Conservation (phyloP, 345 rosid species). For the Rhizophora mangle region DNA sequence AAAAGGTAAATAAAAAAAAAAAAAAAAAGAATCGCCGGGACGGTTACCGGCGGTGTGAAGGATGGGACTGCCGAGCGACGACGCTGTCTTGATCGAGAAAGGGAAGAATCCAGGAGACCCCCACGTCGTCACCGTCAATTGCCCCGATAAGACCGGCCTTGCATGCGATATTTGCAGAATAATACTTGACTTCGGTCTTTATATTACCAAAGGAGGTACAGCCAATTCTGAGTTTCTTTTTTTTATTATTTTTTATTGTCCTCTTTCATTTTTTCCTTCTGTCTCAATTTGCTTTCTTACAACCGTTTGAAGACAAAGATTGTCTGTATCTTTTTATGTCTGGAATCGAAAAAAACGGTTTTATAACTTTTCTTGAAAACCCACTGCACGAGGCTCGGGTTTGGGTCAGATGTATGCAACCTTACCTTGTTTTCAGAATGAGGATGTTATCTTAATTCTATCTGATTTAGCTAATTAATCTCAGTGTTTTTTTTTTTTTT, state of each 20-base stretch:
- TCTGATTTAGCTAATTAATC: not conserved
- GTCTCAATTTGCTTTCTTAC: not conserved
- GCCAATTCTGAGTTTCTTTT: not conserved
- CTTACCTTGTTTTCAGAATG: too few relatives aligned
- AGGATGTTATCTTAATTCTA: too few relatives aligned
- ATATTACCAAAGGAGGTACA: slow-evolving; percentile 69
- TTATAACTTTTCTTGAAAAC: too few relatives aligned
- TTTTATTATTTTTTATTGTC: not conserved
- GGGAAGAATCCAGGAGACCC: slow-evolving; percentile 64
- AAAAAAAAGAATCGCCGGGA: too few relatives aligned
- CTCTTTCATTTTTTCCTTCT: not conserved
- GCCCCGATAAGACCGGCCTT: slow-evolving; percentile 73
- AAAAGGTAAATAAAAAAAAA: too few relatives aligned
- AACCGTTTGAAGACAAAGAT: not conserved
- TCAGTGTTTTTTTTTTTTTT: not conserved
- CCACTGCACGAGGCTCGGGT: too few relatives aligned
- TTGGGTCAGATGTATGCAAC: too few relatives aligned
- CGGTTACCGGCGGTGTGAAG: too few relatives aligned
- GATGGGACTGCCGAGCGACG: slow-evolving; percentile 56
- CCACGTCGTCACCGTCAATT: slow-evolving; percentile 68
- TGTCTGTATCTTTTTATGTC: not conserved
- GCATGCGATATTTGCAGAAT: slow-evolving; percentile 70
- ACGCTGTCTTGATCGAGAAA: slow-evolving; percentile 57
- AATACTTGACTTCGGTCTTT: slow-evolving; percentile 76
- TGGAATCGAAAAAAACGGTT: not conserved